A percentile compares a stretch with the other conserved stretches of the same genome.
These are phyloP conservation scores for Vigna hirtella DNA, from an alignment of 306 rosid species.

Conservation along the genomic window DNA sequence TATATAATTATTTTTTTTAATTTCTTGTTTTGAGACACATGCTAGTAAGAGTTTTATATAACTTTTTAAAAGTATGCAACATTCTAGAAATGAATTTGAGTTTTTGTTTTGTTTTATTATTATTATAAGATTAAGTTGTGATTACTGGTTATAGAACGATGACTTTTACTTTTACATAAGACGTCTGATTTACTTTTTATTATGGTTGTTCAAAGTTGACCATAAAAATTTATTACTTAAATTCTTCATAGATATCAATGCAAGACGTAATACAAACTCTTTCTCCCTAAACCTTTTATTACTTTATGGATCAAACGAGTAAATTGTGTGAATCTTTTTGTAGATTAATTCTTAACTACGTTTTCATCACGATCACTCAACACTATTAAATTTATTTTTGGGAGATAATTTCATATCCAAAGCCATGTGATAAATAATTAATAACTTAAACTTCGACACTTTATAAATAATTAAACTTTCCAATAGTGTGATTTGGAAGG, in stretches of 20 bases:
- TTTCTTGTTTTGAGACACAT: too few relatives aligned
- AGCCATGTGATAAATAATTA: constrained; percentile 1
- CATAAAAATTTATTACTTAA: neutral
- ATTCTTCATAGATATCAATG: neutral
- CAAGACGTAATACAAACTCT: neutral
- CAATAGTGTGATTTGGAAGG: neutral
- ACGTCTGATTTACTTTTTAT: too few relatives aligned
- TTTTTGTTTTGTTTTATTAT: too few relatives aligned
- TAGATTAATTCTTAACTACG: neutral
- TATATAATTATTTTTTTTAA: too few relatives aligned
- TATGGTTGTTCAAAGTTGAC: neutral
- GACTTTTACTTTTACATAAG: too few relatives aligned
- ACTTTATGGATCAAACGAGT: neutral
- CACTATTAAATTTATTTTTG: neutral
- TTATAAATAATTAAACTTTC: neutral
- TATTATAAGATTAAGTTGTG: too few relatives aligned
- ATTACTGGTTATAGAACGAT: too few relatives aligned
- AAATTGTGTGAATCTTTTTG: too few relatives aligned
- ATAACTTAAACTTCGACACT: neutral
- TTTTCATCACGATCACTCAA: neutral
- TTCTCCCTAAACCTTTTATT: neutral
- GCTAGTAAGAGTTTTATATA: too few relatives aligned
- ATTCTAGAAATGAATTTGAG: too few relatives aligned
- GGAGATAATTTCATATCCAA: neutral
- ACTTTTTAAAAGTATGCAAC: too few relatives aligned